Percentiles rank a stretch among this genome's conserved stretches.
phyloP scores from a whole-genome alignment of 73 alveolate genomes.

The Loxodes magnus region DNA sequence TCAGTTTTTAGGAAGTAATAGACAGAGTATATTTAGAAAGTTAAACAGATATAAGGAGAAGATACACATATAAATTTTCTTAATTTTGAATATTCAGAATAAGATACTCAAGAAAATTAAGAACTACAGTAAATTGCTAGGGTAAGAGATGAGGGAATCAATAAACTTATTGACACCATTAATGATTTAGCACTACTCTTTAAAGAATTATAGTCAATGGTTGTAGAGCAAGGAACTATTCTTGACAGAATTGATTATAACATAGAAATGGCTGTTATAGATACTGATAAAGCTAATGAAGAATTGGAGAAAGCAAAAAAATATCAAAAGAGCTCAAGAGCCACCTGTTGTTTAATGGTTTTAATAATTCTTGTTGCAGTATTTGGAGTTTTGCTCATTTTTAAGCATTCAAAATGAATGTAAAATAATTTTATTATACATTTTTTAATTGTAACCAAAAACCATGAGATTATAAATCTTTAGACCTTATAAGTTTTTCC shows the following conservation, averaged over 20 bases:
- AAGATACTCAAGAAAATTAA: too few relatives aligned
- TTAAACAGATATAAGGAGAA: neutral
- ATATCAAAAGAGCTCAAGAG: conserved; percentile 11
- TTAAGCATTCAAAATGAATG: conserved; percentile 2
- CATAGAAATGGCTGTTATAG: conserved; percentile 56
- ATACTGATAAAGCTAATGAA: conserved; percentile 43
- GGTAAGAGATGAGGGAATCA: conserved; percentile 63
- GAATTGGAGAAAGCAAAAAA: conserved; percentile 43
- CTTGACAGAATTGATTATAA: conserved; percentile 86
- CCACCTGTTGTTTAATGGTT: conserved; percentile 4
- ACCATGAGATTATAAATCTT: too few relatives aligned
- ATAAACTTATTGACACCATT: conserved; percentile 42
- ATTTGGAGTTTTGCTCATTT: neutral
- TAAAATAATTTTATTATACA: too few relatives aligned
- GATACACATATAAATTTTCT: too few relatives aligned
- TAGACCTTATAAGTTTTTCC: too few relatives aligned
- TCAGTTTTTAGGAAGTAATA: neutral
- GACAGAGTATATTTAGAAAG: neutral
- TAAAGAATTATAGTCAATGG: conserved; percentile 69
- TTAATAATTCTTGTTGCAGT: neutral
- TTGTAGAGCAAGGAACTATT: conserved; percentile 84
- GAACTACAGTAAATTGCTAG: neutral
- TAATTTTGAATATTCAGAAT: too few relatives aligned
- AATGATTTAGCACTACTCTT: conserved; percentile 77
- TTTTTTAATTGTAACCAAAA: too few relatives aligned